Conservation (phyloP, 768 basidiomycete species). For the Punctularia strigosozonata region DNA sequence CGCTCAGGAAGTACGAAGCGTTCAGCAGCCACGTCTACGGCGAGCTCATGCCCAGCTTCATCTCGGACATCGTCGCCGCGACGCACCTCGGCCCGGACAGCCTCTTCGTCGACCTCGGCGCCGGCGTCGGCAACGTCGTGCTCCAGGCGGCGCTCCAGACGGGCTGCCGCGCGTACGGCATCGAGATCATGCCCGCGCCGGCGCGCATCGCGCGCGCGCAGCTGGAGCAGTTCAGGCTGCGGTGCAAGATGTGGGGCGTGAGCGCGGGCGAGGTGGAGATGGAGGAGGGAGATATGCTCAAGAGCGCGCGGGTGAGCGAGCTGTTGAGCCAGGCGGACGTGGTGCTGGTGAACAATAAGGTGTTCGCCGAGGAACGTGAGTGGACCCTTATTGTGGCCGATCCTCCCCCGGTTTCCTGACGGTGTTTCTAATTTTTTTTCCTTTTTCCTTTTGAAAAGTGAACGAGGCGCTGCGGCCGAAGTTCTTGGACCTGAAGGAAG, state of each 20-base stretch:
- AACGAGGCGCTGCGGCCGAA: conserved; percentile 81
- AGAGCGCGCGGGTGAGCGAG: conserved; percentile 50
- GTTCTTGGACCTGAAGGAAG: conserved; percentile 91
- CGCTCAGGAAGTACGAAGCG: conserved; percentile 69
- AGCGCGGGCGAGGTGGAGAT: conserved; percentile 63
- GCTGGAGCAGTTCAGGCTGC: conserved; percentile 56
- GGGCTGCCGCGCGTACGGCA: conserved; percentile 39
- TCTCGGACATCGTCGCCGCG: conserved; percentile 39
- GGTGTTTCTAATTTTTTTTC: neutral
- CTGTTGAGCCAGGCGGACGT: conserved; percentile 79
- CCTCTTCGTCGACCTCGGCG: conserved; percentile 48
- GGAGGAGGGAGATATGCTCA: conserved; percentile 80
- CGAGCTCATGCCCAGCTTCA: conserved; percentile 74
- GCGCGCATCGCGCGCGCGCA: conserved; percentile 72
- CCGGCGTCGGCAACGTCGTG: conserved; percentile 49
- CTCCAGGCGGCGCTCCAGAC: conserved; percentile 43
- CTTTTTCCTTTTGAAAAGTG: conserved; percentile 30
- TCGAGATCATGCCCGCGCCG: conserved; percentile 70
- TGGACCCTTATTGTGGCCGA: conserved; percentile 10
- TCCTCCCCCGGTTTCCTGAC: neutral
- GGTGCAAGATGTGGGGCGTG: conserved; percentile 91
- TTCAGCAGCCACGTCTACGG: conserved; percentile 84
- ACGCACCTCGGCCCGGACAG: conserved; percentile 34
- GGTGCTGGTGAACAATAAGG: conserved; percentile 83
- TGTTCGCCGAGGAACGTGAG: conserved; percentile 64